Base-by-base conservation (phyloP, 176 grass and related monocot species). In the Eremochloa ophiuroides region DNA sequence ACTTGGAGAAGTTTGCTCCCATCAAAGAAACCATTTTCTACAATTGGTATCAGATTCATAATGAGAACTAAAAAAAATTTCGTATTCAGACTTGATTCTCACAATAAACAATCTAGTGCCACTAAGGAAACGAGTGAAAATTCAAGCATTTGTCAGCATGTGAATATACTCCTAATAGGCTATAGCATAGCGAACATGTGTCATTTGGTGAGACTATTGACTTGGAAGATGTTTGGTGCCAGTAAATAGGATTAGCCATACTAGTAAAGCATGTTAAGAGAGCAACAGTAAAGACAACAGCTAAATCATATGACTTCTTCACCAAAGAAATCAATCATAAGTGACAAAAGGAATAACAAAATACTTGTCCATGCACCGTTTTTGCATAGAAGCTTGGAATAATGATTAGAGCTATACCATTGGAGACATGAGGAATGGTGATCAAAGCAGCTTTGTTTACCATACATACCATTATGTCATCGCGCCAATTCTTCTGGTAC, bases 391-490 rank as follows among this genome's bases (percentile, higher is more conserved):
- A 17, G 13, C 0, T 34, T 41, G 65, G 51, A 38, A 67, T 23
- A 44, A 28, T 40, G 18, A 39, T 17, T 55, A 25, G 34, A 56
- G 48, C 18, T 47, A 9, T 34, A 85, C 1, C 48, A 5, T 84
- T 4, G 23, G n/a, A 53, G n/a, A 33, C 69, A 60, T 68, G 27
- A 66, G 16, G 28, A 39, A 31, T 69, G 66, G 55, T 23, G 38
- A 40, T 70, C 72, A n/a, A 81, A 61, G 64, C 20, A n/a, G 2
- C 30, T 53, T 40, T 15, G 34, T 58, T 65, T 89, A 90, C 87
- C 94, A 94, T 93, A 98, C 95, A 88, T 93, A 98, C 95, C 95
- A 94, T 93, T 62, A 98, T 94, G 66, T 93, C 86, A 14, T 93
- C 86, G 10, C 95, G 90, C 53, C 76, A 62, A 73, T 87, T 78